phyloP scores from a whole-genome alignment of 768 basidiomycete species.

The Russula olivacea region DNA sequence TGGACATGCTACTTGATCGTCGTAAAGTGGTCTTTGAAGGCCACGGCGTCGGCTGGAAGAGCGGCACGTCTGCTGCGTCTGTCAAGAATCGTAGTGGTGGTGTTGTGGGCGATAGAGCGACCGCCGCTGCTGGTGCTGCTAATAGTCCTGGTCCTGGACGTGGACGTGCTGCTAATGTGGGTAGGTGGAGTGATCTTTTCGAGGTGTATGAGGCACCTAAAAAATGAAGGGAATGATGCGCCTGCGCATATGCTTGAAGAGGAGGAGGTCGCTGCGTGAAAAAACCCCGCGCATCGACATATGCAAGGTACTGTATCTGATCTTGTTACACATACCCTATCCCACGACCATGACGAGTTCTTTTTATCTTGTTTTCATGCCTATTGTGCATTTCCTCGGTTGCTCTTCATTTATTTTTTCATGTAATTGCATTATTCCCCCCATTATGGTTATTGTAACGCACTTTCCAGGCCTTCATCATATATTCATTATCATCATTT shows the following conservation, averaged over 20 bases:
- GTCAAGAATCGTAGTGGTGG: conserved; percentile 23
- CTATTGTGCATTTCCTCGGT: no score
- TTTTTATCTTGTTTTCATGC: no score
- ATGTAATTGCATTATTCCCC: no score
- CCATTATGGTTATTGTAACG: no score
- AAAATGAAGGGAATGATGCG: conserved; percentile 57
- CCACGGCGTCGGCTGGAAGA: conserved; percentile 70
- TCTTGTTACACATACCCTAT: neutral
- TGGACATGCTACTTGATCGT: conserved; percentile 77
- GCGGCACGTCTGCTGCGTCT: conserved; percentile 32
- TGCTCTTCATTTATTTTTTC: no score
- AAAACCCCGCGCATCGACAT: neutral
- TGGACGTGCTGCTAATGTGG: conserved; percentile 27
- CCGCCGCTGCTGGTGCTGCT: neutral
- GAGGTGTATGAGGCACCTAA: conserved; percentile 71
- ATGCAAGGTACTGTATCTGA: neutral
- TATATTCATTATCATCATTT: no score
- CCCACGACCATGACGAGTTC: no score
- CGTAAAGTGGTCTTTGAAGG: conserved; percentile 65
- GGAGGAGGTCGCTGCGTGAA: conserved; percentile 23
- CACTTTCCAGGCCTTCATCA: no score
- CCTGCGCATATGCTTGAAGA: conserved; percentile 65
- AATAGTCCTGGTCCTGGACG: neutral
- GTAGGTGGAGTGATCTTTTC: conserved; percentile 51
- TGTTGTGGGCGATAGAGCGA: neutral